A percentile compares a stretch with the other conserved stretches of the same genome.
Evolutionary conservation across 306 rosid species (phyloP).

Genomic region (Cucurbita ficifolia): DNA sequence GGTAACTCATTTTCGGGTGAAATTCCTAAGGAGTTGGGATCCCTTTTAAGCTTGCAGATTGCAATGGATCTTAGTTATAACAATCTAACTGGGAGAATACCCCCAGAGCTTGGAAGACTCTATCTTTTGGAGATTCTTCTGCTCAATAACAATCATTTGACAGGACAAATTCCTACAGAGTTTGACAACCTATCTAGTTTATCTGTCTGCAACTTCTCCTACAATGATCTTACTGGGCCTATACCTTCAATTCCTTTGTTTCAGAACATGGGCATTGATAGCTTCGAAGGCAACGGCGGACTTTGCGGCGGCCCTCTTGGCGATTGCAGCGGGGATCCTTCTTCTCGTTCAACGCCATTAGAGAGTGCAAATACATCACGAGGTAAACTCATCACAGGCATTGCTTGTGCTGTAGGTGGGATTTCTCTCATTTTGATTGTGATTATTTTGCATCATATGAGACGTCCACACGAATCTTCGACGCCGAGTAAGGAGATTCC

Average conservation of each 20-base stretch:
- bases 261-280: slow-evolving; percentile 49
- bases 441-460: slow-evolving; percentile 56
- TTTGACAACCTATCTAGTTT: slow-evolving; percentile 63
- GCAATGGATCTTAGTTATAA: slow-evolving; percentile 83
- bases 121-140: slow-evolving; percentile 47
- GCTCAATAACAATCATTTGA: slow-evolving; percentile 77
- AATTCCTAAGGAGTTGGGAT: slow-evolving; percentile 70
- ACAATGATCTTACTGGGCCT: slow-evolving; percentile 72
- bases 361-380: slow-evolving; percentile 19
- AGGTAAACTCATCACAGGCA: slow-evolving; percentile 39
- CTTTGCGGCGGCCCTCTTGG: slow-evolving; percentile 72
- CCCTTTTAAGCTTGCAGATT: slow-evolving; percentile 72
- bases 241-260: slow-evolving; percentile 53
- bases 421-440: slow-evolving; percentile 69
- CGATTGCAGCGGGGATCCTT: slow-evolving; percentile 29
- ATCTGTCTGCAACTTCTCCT: slow-evolving; percentile 78
- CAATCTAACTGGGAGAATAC: slow-evolving; percentile 60
- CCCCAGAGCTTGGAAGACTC: slow-evolving; percentile 57
- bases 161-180: slow-evolving; percentile 66
- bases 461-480: slow-evolving; percentile 36
- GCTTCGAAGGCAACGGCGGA: slow-evolving; percentile 54
- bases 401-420: slow-evolving; percentile 70
- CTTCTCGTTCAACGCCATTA: slow-evolving; percentile 17
- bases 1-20: slow-evolving; percentile 59
- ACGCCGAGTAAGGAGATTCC: slow-evolving; percentile 31